Conservation (phyloP, 2,329 filamentous ascomycete genomes). For the Claviceps sp. region DNA sequence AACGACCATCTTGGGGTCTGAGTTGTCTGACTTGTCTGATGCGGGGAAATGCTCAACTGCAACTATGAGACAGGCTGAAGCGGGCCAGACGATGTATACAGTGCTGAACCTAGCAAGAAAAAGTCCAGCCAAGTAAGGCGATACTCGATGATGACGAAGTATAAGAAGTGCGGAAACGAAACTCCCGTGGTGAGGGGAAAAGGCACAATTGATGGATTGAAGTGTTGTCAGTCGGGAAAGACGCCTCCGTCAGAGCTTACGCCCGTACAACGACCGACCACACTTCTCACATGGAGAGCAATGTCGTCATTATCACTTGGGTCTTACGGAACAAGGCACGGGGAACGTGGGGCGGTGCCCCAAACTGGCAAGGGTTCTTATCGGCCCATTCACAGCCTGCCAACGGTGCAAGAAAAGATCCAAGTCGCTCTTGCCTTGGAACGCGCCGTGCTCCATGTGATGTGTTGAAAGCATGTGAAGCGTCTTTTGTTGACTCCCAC, state of each 20-base stretch:
- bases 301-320: background rate
- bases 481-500: background rate
- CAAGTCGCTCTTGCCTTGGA: background rate
- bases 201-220: background rate
- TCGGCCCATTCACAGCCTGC: slow-evolving; percentile 1
- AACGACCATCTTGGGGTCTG: slow-evolving; percentile 57
- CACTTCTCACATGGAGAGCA: background rate
- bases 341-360: slow-evolving; percentile 5
- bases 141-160: background rate
- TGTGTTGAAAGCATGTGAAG: background rate
- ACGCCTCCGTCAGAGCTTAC: background rate
- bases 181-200: background rate
- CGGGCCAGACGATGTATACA: background rate
- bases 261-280: background rate
- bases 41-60: slow-evolving; percentile 3
- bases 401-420: background rate
- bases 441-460: background rate
- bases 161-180: background rate
- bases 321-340: background rate
- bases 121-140: background rate
- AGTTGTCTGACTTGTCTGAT: background rate
- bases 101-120: background rate
- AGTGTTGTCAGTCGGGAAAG: background rate
- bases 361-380: slow-evolving; percentile 4
- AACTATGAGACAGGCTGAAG: slow-evolving; percentile 1